A percentile compares a stretch with the other conserved stretches of the same genome.
Evolutionary conservation across 371 early-diverging fungal species (phyloP).

Genomic region (Lichtheimia ornata): DNA sequence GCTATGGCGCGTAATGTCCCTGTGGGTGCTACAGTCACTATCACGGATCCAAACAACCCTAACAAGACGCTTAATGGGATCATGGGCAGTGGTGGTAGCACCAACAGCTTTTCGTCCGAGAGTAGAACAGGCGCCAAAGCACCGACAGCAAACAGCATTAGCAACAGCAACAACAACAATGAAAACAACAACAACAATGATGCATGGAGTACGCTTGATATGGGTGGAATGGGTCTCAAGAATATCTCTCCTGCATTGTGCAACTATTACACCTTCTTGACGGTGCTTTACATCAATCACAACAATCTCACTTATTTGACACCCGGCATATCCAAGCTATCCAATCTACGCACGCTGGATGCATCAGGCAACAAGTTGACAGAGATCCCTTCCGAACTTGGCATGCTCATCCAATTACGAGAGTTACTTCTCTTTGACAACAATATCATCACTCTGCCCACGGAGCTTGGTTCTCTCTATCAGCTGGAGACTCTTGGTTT

Average conservation of each 20-base stretch:
- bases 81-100: slow-evolving; percentile 23
- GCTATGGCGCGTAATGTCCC: slow-evolving; percentile 55
- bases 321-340: slow-evolving; percentile 71
- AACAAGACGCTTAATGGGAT: slow-evolving; percentile 39
- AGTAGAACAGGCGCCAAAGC: slow-evolving; percentile 6
- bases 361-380: slow-evolving; percentile 93
- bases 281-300: slow-evolving; percentile 91
- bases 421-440: slow-evolving; percentile 96
- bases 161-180: neutral
- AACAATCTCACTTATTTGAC: slow-evolving; percentile 84
- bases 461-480: slow-evolving; percentile 92
- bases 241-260: slow-evolving; percentile 79
- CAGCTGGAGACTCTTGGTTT: slow-evolving; percentile 92
- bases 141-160: slow-evolving; percentile 11
- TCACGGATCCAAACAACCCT: slow-evolving; percentile 67
- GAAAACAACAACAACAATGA: slow-evolving; percentile 8
- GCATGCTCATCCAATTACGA: slow-evolving; percentile 79
- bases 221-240: slow-evolving; percentile 92
- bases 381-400: slow-evolving; percentile 90
- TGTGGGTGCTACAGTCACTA: slow-evolving; percentile 57
- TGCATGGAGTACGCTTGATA: slow-evolving; percentile 82
- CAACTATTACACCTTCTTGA: slow-evolving; percentile 74
- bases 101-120: slow-evolving; percentile 12
- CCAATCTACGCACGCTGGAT: slow-evolving; percentile 74
- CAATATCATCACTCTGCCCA: slow-evolving; percentile 82